Evolutionary conservation across 768 basidiomycete species (phyloP).

Genomic region (Trametes coccinea): DNA sequence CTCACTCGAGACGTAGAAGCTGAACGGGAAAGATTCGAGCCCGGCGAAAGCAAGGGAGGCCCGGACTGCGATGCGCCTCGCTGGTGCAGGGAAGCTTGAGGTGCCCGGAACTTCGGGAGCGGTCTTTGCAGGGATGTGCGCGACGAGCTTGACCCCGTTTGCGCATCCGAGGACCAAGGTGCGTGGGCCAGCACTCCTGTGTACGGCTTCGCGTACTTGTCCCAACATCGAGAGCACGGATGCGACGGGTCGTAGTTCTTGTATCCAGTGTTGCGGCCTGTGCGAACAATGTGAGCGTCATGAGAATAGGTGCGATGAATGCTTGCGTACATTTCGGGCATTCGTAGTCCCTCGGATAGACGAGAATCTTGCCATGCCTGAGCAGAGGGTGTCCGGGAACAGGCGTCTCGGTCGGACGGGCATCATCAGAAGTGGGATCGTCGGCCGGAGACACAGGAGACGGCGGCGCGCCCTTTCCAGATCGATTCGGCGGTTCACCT

Average conservation of each 20-base stretch:
- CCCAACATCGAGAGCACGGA: slow-evolving; percentile 78
- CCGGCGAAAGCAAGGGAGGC: not conserved
- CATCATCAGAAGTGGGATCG: slow-evolving; percentile 43
- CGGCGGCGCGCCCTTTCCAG: not conserved
- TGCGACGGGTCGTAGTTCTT: slow-evolving; percentile 64
- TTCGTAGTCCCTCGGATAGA: slow-evolving; percentile 63
- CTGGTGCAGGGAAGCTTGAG: slow-evolving; percentile 15
- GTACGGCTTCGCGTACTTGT: slow-evolving; percentile 62
- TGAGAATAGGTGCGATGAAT: not conserved
- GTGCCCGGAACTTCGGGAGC: slow-evolving; percentile 25
- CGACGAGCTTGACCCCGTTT: not conserved
- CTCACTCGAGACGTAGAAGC: slow-evolving; percentile 14
- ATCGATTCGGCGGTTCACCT: slow-evolving; percentile 15
- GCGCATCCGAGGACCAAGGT: slow-evolving; percentile 34
- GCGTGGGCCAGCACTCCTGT: slow-evolving; percentile 60
- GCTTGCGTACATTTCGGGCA: slow-evolving; percentile 65
- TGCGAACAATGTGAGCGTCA: not conserved
- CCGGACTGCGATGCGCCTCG: slow-evolving; percentile 5
- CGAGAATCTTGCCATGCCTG: slow-evolving; percentile 57
- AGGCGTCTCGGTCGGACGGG: slow-evolving; percentile 63
- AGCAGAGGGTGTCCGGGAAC: slow-evolving; percentile 69
- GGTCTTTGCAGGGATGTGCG: slow-evolving; percentile 23
- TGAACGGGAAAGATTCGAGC: slow-evolving; percentile 3
- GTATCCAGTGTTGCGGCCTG: slow-evolving; percentile 76
- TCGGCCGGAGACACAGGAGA: not conserved